phyloP scores from a whole-genome alignment of 23 red algal species.

The Gracilaria caudata region DNA sequence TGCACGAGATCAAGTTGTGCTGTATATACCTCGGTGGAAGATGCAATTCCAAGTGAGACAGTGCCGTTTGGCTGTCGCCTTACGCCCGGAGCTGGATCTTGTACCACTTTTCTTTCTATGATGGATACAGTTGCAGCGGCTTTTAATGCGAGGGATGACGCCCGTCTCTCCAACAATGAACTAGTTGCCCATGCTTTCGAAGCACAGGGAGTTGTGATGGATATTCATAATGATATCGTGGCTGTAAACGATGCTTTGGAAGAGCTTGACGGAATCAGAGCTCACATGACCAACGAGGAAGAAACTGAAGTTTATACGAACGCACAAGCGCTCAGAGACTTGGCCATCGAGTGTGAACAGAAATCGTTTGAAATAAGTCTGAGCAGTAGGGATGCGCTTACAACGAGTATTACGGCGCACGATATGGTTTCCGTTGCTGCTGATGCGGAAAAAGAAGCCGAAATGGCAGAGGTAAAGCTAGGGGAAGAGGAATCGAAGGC shows the following conservation, averaged over 20 bases:
- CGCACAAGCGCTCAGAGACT: not conserved
- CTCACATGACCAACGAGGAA: not conserved
- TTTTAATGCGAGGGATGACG: not conserved
- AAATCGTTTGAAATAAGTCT: not conserved
- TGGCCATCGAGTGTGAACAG: no score
- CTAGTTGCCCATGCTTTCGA: not conserved
- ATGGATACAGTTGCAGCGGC: constrained; percentile 30
- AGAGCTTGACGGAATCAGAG: constrained; percentile 1
- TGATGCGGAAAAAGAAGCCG: not conserved
- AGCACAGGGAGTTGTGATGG: not conserved
- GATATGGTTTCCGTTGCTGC: not conserved
- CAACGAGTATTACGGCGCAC: not conserved
- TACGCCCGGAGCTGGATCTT: constrained; percentile 20
- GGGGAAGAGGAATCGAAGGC: not conserved
- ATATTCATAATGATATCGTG: not conserved
- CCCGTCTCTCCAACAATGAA: not conserved
- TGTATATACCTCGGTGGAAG: constrained; percentile 19
- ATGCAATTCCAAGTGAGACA: constrained; percentile 29
- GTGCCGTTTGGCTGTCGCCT: constrained; percentile 34
- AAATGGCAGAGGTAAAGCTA: not conserved
- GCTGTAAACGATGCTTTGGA: constrained; percentile 1
- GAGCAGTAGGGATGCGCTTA: not conserved
- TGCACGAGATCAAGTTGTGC: constrained; percentile 23
- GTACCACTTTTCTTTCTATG: constrained; percentile 4
- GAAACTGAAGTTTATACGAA: not conserved